A percentile compares a stretch with the other conserved stretches of the same genome.
phyloP scores from a whole-genome alignment of 2,329 filamentous ascomycete genomes.

The Cucurbitaria berberidis region DNA sequence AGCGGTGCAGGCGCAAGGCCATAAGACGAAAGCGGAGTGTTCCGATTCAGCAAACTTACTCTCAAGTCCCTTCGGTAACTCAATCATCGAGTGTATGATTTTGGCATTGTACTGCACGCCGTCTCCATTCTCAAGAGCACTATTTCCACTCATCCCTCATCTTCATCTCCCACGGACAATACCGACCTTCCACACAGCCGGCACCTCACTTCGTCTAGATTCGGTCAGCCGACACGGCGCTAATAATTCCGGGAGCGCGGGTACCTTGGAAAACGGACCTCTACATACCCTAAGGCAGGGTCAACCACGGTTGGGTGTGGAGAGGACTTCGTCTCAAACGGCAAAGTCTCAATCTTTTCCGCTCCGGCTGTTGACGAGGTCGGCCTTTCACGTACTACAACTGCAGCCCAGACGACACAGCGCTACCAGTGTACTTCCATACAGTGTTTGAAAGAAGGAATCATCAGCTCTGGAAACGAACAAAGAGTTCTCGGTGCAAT shows the following conservation, averaged over 20 bases:
- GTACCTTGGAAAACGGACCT: slow-evolving; percentile 16
- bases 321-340: slow-evolving; percentile 6
- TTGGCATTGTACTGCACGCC: slow-evolving; percentile 18
- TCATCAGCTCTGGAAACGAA: no score
- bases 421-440: no score
- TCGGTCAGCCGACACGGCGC: slow-evolving; percentile 19
- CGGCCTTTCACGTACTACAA: no score
- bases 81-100: slow-evolving; percentile 20
- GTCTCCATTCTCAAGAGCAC: slow-evolving; percentile 17
- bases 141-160: slow-evolving; percentile 11
- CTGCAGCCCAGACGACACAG: no score
- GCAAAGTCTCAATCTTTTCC: slow-evolving; percentile 1
- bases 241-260: slow-evolving; percentile 16
- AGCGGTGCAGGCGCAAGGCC: slow-evolving; percentile 25
- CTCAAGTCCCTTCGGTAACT: slow-evolving; percentile 23
- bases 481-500: no score
- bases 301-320: slow-evolving; percentile 12
- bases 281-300: slow-evolving; percentile 13
- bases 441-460: no score
- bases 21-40: slow-evolving; percentile 38
- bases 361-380: neutral
- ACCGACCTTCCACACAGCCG: slow-evolving; percentile 5
- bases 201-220: slow-evolving; percentile 12
- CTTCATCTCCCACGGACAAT: slow-evolving; percentile 14
- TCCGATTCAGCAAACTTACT: slow-evolving; percentile 18